phyloP scores from a whole-genome alignment of 768 basidiomycete species.

The Candolleomyces efflorescens region DNA sequence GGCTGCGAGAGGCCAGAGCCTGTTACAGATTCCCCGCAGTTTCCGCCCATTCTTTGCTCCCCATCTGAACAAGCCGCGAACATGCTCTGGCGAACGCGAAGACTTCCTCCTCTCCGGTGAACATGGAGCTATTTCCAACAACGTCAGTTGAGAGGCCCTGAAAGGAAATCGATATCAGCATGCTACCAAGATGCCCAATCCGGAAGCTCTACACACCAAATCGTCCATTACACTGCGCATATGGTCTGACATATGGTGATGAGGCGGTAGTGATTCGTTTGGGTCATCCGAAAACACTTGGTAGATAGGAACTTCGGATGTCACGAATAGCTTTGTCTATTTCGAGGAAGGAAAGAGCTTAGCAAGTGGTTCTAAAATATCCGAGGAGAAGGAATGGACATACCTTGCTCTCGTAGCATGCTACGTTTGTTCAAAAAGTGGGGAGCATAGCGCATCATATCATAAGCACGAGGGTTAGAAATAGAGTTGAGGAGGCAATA shows the following conservation, averaged over 20 bases:
- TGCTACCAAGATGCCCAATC: neutral
- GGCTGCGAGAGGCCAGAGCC: neutral
- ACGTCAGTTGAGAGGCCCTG: conserved; percentile 76
- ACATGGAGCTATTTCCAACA: conserved; percentile 84
- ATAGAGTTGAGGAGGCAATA: conserved; percentile 12
- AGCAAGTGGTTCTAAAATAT: neutral
- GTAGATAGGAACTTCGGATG: conserved; percentile 89
- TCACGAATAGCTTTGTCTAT: conserved; percentile 86
- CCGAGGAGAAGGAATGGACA: conserved; percentile 5
- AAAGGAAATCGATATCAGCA: conserved; percentile 3
- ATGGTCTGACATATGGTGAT: conserved; percentile 58
- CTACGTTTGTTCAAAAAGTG: conserved; percentile 28
- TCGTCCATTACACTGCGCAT: conserved; percentile 96
- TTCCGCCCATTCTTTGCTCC: conserved; percentile 81
- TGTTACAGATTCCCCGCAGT: conserved; percentile 34
- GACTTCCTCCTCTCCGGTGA: conserved; percentile 93
- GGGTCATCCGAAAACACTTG: conserved; percentile 83
- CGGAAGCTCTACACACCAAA: conserved; percentile 47
- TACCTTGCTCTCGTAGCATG: conserved; percentile 91
- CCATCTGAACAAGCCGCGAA: conserved; percentile 84
- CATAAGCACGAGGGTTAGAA: neutral
- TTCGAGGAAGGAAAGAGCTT: conserved; percentile 1
- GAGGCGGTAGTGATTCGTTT: conserved; percentile 28
- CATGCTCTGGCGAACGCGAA: conserved; percentile 97
- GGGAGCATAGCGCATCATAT: conserved; percentile 4